phyloP scores from a whole-genome alignment of 2,329 filamentous ascomycete species.

The Trichoderma aggressivum region DNA sequence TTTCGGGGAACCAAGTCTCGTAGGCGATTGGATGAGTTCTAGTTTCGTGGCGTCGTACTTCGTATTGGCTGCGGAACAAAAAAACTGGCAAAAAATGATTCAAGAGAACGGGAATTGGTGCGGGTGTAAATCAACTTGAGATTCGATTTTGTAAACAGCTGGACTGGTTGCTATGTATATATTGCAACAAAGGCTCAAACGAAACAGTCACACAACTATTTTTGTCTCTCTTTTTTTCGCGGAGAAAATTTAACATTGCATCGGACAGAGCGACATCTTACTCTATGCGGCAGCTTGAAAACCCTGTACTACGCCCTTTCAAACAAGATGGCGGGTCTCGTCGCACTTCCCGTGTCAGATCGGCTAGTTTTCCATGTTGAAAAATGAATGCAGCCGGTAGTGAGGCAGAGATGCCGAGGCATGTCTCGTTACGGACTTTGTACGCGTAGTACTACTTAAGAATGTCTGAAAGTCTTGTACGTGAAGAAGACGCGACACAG shows the following conservation, averaged over 20 bases:
- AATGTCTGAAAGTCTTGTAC: neutral
- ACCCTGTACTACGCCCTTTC: neutral
- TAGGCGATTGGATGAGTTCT: neutral
- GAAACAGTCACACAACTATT: neutral
- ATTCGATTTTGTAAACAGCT: neutral
- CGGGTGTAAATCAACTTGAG: neutral
- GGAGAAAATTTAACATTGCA: neutral
- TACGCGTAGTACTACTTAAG: no score
- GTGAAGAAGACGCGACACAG: neutral
- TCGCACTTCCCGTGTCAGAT: neutral
- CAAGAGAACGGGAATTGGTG: neutral
- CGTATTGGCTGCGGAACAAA: neutral
- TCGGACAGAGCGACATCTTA: conserved; percentile 4
- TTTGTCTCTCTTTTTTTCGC: neutral
- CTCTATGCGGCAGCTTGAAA: neutral
- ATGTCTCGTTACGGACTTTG: neutral
- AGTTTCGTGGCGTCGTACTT: neutral
- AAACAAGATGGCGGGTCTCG: neutral
- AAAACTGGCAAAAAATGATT: neutral
- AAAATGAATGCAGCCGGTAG: neutral
- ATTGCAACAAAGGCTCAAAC: neutral
- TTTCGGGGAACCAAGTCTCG: neutral
- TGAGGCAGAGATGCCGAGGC: conserved; percentile 4
- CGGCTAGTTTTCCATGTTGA: neutral
- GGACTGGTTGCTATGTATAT: neutral